Base-by-base conservation (phyloP, 192 early-diverging fungal species). In the Coemansia sp. region DNA sequence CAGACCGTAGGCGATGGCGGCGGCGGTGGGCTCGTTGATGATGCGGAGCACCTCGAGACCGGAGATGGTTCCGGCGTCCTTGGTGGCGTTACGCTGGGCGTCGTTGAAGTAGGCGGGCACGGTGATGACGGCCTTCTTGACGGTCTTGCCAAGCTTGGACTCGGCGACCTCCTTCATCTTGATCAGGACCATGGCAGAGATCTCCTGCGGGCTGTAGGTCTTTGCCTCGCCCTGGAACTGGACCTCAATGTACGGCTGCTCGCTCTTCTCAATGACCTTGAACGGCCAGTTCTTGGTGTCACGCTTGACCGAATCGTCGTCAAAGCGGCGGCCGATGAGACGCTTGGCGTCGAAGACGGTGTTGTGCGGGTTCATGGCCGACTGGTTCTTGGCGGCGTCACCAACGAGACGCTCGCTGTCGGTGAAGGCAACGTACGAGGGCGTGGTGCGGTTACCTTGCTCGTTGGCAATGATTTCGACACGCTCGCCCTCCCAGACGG, bases 331-430 rank as follows among this genome's bases (percentile, higher is more conserved):
- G 78, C 92, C 92, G 65, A 94, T 93, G 52, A 94, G 89, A 74
- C 92, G 91, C 86, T 92, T 94, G 82, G 91, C 91, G 82, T 93
- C 92, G 75, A 93, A 94, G 65, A 94, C 89, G 57, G 91, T 93
- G 84, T 94, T 92, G 83, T 87, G 90, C 76, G 92, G 91, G 87
- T 94, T 93, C 87, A 92, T 90, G 59, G 90, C 89, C 58, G 89
- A 88, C 84, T 93, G 92, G 85, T 93, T 93, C 88, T 93, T 93
- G 79, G 92, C 92, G 45, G 92, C 90, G 71, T 93, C 91, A 81
- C 92, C 92, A 53, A 93, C 85, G 65, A 92, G 86, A 74, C 90
- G 90, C 82, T 92, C 91, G 64, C 55, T 79, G 64, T 88, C 91
- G 49, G 87, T 81, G 84, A 93, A 93, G 58, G 91, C 91, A 46